Evolutionary conservation across 139 green algal genomes (phyloP).

Genomic region (Chlamydomonas sp.): DNA sequence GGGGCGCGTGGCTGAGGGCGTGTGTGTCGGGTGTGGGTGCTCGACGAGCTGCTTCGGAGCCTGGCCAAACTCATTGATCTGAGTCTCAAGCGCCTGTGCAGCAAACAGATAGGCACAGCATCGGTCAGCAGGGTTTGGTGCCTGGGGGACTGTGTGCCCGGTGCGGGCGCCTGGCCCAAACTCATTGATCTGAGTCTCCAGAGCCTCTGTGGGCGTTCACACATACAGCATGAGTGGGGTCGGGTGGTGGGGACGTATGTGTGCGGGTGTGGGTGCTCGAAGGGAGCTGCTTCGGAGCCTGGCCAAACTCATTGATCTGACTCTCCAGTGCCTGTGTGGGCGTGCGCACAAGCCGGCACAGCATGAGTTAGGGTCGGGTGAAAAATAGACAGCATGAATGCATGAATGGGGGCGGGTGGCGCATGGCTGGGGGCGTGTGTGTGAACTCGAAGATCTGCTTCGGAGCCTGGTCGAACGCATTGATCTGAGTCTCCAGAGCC

Average conservation of each 20-base stretch:
- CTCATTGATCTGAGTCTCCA: constrained; percentile 67
- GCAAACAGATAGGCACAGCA: too few species aligned
- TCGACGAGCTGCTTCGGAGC: constrained; percentile 76
- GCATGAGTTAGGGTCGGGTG: too few species aligned
- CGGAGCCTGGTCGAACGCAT: constrained; percentile 84
- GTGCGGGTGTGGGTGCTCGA: constrained; percentile 53
- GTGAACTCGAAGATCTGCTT: constrained; percentile 69
- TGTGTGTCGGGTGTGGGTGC: constrained; percentile 47
- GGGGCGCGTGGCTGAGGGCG: constrained; percentile 33
- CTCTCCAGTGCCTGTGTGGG: constrained; percentile 73
- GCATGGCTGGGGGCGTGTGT: constrained; percentile 29
- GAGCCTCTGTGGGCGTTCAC: too few species aligned
- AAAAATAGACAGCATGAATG: too few species aligned
- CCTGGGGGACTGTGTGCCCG: constrained; percentile 38
- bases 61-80: constrained; percentile 92
- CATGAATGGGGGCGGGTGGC: too few species aligned
- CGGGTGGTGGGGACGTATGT: constrained; percentile 32
- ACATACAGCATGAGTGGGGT: constrained; percentile 27
- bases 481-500: constrained; percentile 82
- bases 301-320: constrained; percentile 91
- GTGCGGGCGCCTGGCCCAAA: constrained; percentile 70
- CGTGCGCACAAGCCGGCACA: too few species aligned
- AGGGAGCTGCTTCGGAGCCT: constrained; percentile 80
- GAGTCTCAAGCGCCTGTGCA: constrained; percentile 73
- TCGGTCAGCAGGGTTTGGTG: constrained; percentile 30